A percentile compares a stretch with the other conserved stretches of the same genome.
phyloP scores from a whole-genome alignment of 768 basidiomycete species.

The Calvatia gigantea region DNA sequence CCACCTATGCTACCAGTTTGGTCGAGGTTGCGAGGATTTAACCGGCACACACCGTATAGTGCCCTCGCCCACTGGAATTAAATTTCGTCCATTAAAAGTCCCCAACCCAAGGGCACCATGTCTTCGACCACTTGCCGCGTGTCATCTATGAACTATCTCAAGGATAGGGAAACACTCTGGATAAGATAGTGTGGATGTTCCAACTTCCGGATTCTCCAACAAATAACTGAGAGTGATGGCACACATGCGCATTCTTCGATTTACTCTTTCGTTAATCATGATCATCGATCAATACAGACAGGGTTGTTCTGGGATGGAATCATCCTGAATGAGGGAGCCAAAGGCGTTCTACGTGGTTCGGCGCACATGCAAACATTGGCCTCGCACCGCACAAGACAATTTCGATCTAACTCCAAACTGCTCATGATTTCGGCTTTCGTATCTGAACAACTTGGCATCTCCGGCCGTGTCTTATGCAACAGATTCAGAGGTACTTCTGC shows the following conservation, averaged over 20 bases:
- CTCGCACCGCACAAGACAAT: not conserved
- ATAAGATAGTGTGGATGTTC: constrained; percentile 5
- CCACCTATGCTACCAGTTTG: not conserved
- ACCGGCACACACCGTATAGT: not conserved
- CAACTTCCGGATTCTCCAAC: not conserved
- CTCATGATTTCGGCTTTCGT: not conserved
- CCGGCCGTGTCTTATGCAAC: not conserved
- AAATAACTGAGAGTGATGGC: not conserved
- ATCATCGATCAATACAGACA: too few species aligned
- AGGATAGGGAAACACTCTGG: constrained; percentile 11
- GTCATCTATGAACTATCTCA: constrained; percentile 15
- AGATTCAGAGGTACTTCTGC: not conserved
- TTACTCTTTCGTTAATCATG: too few species aligned
- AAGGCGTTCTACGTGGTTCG: not conserved
- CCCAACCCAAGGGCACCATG: not conserved
- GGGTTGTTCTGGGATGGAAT: not conserved
- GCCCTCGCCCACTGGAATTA: not conserved
- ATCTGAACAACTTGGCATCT: not conserved
- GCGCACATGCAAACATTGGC: not conserved
- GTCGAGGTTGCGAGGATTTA: not conserved
- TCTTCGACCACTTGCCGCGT: constrained; percentile 4
- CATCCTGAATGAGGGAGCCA: not conserved
- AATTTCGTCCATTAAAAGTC: not conserved
- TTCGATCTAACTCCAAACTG: not conserved
- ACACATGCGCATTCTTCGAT: not conserved